Base-by-base conservation (phyloP, 441 rosid genomes). In the Hypseocharis bilobata region DNA sequence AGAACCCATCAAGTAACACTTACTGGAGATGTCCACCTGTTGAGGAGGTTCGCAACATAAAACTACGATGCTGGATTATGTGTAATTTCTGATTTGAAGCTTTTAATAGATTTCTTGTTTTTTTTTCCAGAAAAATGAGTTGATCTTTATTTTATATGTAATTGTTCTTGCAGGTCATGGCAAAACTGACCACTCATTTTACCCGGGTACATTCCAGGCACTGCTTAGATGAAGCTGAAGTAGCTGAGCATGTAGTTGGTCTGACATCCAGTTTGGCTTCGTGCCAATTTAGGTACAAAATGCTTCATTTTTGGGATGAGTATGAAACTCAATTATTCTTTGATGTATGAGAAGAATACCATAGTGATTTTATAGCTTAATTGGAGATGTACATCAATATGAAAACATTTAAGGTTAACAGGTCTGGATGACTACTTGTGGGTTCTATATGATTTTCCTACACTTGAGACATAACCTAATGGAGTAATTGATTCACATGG, bases 171-270 rank as follows among this genome's bases (percentile, higher is more conserved):
- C 84, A 89, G 96, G 86, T 67, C 26, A 70, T 94, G 74, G 92
- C 96, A 59, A 86, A 82, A 72, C 75, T 94, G 74, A 84, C 88
- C 58, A 84, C 94, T 61, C 88, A 83, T 73, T 91, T 68, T 78
- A 70, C 54, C 34, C 76, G 80, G 76, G 91, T 88, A 61, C 96
- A 86, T 82, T 80, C 88, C 28, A 83, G 97, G 81, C 96, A 83
- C 25, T 91, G 97, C 75, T 73, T 74, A 69, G 96, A 94, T 75
- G 97, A 91, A 84, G 92, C 96, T 76, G 99, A 94, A 73, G 75
- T 91, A 28, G 96, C 96, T 69, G 97, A 88, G 71, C 96, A 94
- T 74, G 68, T 87, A 69, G 91, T 83, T 72, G 89, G 96, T 69
- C 79, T 93, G 81, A 91, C 96, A 34, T 78, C 80, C 71, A 91